Conservation (phyloP, 2,329 filamentous ascomycete genomes). For the Alternaria hordeiaustralica region DNA sequence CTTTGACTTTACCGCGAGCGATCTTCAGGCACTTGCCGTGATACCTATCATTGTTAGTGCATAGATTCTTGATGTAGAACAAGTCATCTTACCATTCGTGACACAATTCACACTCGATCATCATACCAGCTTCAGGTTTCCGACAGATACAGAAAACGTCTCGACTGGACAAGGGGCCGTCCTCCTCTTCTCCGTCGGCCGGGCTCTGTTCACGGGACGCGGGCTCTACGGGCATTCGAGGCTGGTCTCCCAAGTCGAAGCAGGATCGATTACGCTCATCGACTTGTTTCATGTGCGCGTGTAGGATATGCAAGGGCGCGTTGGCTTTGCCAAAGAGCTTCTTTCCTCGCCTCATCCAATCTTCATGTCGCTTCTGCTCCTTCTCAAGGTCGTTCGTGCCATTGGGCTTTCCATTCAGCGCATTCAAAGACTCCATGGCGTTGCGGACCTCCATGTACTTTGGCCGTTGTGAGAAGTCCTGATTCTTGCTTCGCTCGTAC, state of each 20-base stretch:
- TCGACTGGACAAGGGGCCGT: conserved; percentile 59
- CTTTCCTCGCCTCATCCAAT: conserved; percentile 99
- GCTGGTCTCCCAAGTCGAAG: conserved; percentile 89
- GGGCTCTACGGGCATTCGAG: conserved; percentile 88
- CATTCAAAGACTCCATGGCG: conserved; percentile 83
- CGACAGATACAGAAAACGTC: conserved; percentile 98
- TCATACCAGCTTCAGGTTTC: conserved; percentile 92
- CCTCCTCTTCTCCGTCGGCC: conserved; percentile 53
- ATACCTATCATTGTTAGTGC: conserved; percentile 68
- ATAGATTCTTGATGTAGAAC: background rate
- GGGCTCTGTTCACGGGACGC: conserved; percentile 82
- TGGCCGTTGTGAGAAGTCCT: conserved; percentile 79
- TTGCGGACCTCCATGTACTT: conserved; percentile 90
- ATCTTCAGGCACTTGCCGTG: conserved; percentile 99
- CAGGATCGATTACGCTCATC: conserved; percentile 87
- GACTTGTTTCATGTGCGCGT: conserved; percentile 92
- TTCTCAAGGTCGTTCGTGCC: conserved; percentile 93
- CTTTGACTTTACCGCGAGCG: conserved; percentile 95
- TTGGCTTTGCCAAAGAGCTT: conserved; percentile 98
- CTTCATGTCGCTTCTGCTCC: conserved; percentile 92
- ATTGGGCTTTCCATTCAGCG: conserved; percentile 88
- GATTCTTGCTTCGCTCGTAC: conserved; percentile 76
- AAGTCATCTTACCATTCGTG: conserved; percentile 81
- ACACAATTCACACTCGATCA: conserved; percentile 98
- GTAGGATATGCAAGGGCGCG: conserved; percentile 92